Evolutionary conservation across 805 yeast genomes (phyloP).

Genomic region (Metschnikowia koreensis): DNA sequence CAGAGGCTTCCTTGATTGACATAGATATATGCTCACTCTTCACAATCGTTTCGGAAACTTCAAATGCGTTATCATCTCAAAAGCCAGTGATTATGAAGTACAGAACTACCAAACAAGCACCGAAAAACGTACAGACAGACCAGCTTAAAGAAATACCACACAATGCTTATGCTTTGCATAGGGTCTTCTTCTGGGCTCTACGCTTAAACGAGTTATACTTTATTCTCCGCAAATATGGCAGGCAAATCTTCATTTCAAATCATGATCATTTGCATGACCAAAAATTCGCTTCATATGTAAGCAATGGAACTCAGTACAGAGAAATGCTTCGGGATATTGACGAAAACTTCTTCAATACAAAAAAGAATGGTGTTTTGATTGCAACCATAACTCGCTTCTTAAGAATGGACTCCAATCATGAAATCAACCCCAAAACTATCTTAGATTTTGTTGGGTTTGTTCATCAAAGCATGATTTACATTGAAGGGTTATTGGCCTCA

Average conservation of each 20-base stretch:
- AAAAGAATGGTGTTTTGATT: slow-evolving; percentile 48
- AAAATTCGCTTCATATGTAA: slow-evolving; percentile 31
- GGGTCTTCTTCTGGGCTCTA: slow-evolving; percentile 44
- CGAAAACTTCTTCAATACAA: slow-evolving; percentile 42
- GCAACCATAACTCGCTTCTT: slow-evolving; percentile 48
- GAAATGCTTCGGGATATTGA: slow-evolving; percentile 27
- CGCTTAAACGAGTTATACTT: slow-evolving; percentile 51
- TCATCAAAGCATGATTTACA: slow-evolving; percentile 34
- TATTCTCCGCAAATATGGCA: slow-evolving; percentile 46
- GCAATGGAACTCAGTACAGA: slow-evolving; percentile 19
- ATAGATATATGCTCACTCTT: slow-evolving; percentile 38
- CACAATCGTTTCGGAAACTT: slow-evolving; percentile 25
- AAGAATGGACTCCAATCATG: slow-evolving; percentile 37
- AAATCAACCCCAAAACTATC: slow-evolving; percentile 34
- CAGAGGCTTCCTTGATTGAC: slow-evolving; percentile 35
- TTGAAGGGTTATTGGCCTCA: slow-evolving; percentile 28
- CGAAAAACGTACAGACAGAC: slow-evolving; percentile 9
- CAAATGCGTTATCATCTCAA: slow-evolving; percentile 25
- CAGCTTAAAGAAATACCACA: slow-evolving; percentile 23
- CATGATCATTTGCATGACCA: slow-evolving; percentile 42
- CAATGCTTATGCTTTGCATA: slow-evolving; percentile 45
- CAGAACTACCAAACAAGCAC: slow-evolving; percentile 12
- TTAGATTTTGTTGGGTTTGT: slow-evolving; percentile 42
- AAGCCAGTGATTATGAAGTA: slow-evolving; percentile 17
- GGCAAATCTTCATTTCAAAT: slow-evolving; percentile 47